Conservation (phyloP, 495 filamentous ascomycete species). For the Podospora pseudoanserina region DNA sequence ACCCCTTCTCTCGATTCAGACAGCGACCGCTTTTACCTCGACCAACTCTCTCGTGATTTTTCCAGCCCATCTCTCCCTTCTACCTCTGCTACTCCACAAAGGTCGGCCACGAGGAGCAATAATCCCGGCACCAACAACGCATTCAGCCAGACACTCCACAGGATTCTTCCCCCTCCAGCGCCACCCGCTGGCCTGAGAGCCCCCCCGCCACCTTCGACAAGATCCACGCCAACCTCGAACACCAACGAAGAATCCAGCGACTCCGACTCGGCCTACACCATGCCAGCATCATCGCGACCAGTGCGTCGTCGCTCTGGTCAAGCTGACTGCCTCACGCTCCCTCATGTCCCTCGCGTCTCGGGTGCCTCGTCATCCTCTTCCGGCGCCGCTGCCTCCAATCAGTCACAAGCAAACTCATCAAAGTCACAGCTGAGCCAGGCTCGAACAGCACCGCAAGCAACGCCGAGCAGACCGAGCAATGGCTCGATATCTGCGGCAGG, state of each 20-base stretch:
- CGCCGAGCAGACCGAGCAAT: neutral
- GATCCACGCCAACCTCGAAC: neutral
- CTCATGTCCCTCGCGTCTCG: neutral
- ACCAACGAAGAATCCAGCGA: neutral
- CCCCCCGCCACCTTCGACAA: neutral
- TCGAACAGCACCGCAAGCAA: neutral
- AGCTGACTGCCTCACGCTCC: neutral
- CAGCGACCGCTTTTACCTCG: constrained; percentile 29
- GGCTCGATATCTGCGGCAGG: neutral
- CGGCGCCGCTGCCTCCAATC: neutral
- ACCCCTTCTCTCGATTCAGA: constrained; percentile 33
- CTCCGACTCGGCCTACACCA: neutral
- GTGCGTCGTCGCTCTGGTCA: neutral
- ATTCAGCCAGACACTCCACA: neutral
- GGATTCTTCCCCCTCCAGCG: neutral
- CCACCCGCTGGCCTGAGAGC: neutral
- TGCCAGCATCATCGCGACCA: neutral
- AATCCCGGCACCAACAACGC: neutral
- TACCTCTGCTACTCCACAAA: neutral
- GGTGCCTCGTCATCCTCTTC: neutral
- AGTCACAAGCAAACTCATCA: neutral
- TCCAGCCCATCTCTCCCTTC: neutral
- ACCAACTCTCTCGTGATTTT: neutral
- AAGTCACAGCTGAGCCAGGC: neutral
- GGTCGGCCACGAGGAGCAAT: neutral